These are phyloP conservation scores for Hypoxylon intermedium DNA, from an alignment of 495 filamentous ascomycete genomes.

Conservation along the genomic window DNA sequence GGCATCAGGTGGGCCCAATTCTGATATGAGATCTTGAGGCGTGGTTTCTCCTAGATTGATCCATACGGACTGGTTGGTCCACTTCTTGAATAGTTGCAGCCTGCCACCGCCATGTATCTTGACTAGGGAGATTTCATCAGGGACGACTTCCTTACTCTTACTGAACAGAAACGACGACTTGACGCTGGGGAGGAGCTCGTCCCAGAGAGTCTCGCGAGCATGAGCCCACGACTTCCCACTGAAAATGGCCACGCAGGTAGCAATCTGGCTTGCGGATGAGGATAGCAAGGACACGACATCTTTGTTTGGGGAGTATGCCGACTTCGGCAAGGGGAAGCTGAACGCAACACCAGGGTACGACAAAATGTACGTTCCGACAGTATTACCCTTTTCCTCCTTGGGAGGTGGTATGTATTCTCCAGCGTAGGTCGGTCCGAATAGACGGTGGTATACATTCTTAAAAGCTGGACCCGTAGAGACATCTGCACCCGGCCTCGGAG, in stretches of 20 bases:
- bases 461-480: constrained; percentile 75
- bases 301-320: constrained; percentile 78
- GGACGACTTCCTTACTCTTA: constrained; percentile 69
- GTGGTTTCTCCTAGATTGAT: constrained; percentile 82
- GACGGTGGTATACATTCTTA: constrained; percentile 86
- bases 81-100: constrained; percentile 74
- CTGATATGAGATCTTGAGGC: constrained; percentile 86
- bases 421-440: constrained; percentile 89
- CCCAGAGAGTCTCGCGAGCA: constrained; percentile 76
- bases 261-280: constrained; percentile 73
- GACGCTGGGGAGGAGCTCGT: constrained; percentile 71
- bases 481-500: constrained; percentile 43
- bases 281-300: constrained; percentile 88
- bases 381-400: constrained; percentile 34
- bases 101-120: constrained; percentile 75
- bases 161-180: constrained; percentile 53
- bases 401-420: constrained; percentile 81
- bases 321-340: constrained; percentile 78
- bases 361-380: constrained; percentile 73
- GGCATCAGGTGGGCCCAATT: constrained; percentile 92
- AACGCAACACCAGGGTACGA: constrained; percentile 96
- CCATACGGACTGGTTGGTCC: constrained; percentile 63
- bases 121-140: constrained; percentile 83
- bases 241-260: constrained; percentile 86
- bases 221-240: constrained; percentile 88